Base-by-base conservation (phyloP, 768 basidiomycete species). In the Lactarius psammicola region DNA sequence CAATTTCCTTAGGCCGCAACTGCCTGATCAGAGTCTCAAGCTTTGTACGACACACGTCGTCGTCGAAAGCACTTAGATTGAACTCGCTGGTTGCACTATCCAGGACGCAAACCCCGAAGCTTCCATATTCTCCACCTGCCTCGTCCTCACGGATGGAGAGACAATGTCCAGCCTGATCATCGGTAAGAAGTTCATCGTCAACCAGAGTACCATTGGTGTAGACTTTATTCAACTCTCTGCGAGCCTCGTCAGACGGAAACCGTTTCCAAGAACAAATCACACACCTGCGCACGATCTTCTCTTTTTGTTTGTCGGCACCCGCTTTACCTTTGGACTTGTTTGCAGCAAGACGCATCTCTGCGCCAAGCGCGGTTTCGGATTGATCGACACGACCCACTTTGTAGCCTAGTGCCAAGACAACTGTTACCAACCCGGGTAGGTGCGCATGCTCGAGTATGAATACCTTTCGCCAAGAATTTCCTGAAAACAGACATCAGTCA, bases 381-480 rank as follows among this genome's bases (percentile, higher is more conserved):
- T 99, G 97, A 73, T 98, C 96, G 20, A 99, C 97, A 15, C 92
- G 88, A 8, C 97, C 97, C 60, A 99, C 93, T 76, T 95, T 95
- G 78, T 95, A 90, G 0, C 93, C 92, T 90, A 63, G 63, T 42
- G 30, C 10, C 11, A 42, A 55, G 2, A n/a, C 3, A 44, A 56
- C 28, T n/a, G n/a, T 34, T 15, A 15, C 60, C 30, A 33, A 31
- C 33, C 34, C 30, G n/a, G 30, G 20, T 23, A 59, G 26, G 49
- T 33, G 8, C 10, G 8, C 51, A 15, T 40, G 44, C 34, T 53
- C 36, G 49, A 60, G 15, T 8, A 59, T 36, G 58, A 71, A 6
- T 42, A 85, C 88, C 88, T 80, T 91, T 90, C 4, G 86, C 92
- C 31, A 94, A 83, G 70, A 94, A 94, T 79, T 93, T 94, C 3